Percentiles rank a stretch among this genome's conserved stretches.
Evolutionary conservation across 176 grass and related monocot species (phyloP).

Genomic region (Hsuehochloa calcarea): DNA sequence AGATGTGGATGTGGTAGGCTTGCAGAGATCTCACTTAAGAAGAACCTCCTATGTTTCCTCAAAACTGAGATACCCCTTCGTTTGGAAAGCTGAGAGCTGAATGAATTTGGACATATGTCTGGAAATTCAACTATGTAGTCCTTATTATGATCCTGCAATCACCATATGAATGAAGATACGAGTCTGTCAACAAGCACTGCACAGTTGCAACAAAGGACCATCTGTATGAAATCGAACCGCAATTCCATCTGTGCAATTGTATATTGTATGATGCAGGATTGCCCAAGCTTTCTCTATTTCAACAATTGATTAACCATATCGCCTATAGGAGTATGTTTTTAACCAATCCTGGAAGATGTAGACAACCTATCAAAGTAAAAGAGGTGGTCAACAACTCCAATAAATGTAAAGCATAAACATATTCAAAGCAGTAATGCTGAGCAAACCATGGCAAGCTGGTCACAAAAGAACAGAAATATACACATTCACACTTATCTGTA

Average conservation of each 20-base stretch:
- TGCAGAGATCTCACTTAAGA: slow-evolving; percentile 53
- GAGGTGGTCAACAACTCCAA: background rate
- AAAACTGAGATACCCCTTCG: slow-evolving; percentile 37
- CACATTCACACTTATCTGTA: slow-evolving; percentile 9
- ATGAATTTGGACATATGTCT: slow-evolving; percentile 54
- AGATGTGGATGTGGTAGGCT: slow-evolving; percentile 71
- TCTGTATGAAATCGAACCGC: slow-evolving; percentile 56
- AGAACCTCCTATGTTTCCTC: slow-evolving; percentile 46
- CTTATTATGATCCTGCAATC: slow-evolving; percentile 79
- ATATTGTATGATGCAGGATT: slow-evolving; percentile 84
- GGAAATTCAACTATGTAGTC: slow-evolving; percentile 97
- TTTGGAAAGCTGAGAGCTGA: slow-evolving; percentile 45
- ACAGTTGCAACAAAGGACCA: slow-evolving; percentile 19
- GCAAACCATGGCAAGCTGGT: slow-evolving; percentile 19
- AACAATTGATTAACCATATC: slow-evolving; percentile 69
- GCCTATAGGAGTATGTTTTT: slow-evolving; percentile 69
- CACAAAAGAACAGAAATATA: background rate
- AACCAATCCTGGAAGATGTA: slow-evolving; percentile 68
- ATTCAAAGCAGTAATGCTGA: slow-evolving; percentile 13
- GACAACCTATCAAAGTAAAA: background rate
- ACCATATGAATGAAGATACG: slow-evolving; percentile 41
- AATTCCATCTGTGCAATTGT: slow-evolving; percentile 97
- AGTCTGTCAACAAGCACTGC: slow-evolving; percentile 14
- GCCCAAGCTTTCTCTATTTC: slow-evolving; percentile 70
- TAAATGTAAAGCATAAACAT: background rate